Evolutionary conservation across 2,329 filamentous ascomycete species (phyloP).

Genomic region (Scedosporium aurantiacum): DNA sequence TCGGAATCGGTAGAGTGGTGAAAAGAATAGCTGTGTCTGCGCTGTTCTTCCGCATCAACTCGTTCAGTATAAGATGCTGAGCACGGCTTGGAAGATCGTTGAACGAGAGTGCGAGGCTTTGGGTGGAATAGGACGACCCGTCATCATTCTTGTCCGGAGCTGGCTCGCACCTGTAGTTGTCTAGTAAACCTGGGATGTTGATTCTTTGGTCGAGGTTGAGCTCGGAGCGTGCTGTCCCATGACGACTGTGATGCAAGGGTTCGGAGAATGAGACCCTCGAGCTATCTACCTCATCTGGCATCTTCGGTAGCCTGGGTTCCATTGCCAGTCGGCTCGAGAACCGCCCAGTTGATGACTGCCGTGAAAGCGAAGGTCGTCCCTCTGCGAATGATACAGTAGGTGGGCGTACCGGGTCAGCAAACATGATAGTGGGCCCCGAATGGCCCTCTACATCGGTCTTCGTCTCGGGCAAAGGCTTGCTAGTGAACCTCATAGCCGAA

Average conservation of each 20-base stretch:
- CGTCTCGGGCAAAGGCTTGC: slow-evolving; percentile 60
- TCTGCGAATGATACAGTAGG: slow-evolving; percentile 18
- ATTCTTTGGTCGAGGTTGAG: slow-evolving; percentile 24
- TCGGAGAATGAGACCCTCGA: slow-evolving; percentile 53
- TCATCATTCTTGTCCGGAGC: slow-evolving; percentile 16
- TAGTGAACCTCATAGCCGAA: slow-evolving; percentile 54
- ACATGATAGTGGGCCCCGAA: slow-evolving; percentile 61
- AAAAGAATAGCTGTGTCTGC: slow-evolving; percentile 64
- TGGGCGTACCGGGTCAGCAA: slow-evolving; percentile 37
- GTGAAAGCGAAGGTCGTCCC: slow-evolving; percentile 26
- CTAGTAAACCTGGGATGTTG: slow-evolving; percentile 32
- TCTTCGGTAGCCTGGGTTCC: slow-evolving; percentile 40
- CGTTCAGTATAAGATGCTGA: slow-evolving; percentile 78
- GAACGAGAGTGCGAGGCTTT: slow-evolving; percentile 63
- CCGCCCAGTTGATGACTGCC: slow-evolving; percentile 38
- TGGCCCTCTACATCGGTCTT: slow-evolving; percentile 50
- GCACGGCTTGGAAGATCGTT: slow-evolving; percentile 77
- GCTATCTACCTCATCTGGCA: slow-evolving; percentile 33
- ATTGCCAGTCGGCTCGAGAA: slow-evolving; percentile 55
- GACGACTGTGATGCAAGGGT: slow-evolving; percentile 24
- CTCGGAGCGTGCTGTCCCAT: slow-evolving; percentile 23
- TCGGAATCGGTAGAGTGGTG: slow-evolving; percentile 71
- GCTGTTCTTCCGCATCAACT: slow-evolving; percentile 62
- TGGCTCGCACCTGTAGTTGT: slow-evolving; percentile 22
- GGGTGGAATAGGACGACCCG: slow-evolving; percentile 42